phyloP scores from a whole-genome alignment of 192 early-diverging fungal species.

The Thamnidium elegans region DNA sequence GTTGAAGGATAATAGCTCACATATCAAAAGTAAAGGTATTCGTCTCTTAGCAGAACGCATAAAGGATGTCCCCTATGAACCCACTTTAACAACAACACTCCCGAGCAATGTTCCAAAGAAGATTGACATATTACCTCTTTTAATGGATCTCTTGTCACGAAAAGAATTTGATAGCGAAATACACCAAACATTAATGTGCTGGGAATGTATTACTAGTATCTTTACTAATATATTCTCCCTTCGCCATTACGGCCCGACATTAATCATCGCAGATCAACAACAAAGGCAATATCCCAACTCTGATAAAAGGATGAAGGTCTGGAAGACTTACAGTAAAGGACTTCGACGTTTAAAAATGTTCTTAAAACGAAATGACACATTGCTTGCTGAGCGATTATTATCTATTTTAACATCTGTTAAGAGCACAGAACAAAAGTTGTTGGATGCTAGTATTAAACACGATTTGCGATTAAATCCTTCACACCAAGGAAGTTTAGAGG shows the following conservation, averaged over 20 bases:
- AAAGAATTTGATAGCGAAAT: neutral
- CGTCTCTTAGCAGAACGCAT: neutral
- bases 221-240: constrained; percentile 20
- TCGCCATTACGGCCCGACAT: constrained; percentile 17
- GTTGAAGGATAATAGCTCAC: neutral
- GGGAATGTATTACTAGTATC: constrained; percentile 27
- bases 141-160: constrained; percentile 6
- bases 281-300: neutral
- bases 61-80: neutral
- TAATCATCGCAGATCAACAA: constrained; percentile 18
- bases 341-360: constrained; percentile 16
- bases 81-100: neutral
- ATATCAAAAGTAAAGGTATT: constrained; percentile 5
- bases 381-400: constrained; percentile 7
- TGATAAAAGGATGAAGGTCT: neutral
- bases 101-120: constrained; percentile 14
- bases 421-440: neutral
- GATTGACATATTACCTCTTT: constrained; percentile 8
- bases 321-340: neutral
- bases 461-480: neutral
- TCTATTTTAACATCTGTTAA: neutral
- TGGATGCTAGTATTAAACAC: constrained; percentile 3
- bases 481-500: neutral
- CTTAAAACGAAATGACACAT: constrained; percentile 18
- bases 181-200: constrained; percentile 21